A percentile compares a stretch with the other conserved stretches of the same genome.
phyloP scores from a whole-genome alignment of 257 asterid genomes.

The Ophiorrhiza pumila region DNA sequence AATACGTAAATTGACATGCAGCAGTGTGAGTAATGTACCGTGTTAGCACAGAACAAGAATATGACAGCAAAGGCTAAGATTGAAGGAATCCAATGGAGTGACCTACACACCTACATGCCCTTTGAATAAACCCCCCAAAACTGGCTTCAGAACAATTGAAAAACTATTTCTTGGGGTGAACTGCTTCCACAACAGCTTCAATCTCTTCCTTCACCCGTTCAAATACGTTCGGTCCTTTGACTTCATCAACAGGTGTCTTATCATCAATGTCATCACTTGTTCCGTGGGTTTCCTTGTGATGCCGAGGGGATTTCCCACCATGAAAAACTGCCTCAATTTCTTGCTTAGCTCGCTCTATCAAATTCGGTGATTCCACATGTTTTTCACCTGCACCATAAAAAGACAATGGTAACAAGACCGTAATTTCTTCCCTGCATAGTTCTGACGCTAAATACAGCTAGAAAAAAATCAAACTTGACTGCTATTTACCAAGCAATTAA shows the following conservation, averaged over 20 bases:
- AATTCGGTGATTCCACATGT: slow-evolving; percentile 32
- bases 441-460: not conserved
- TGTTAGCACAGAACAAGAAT: too few species aligned
- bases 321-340: slow-evolving; percentile 28
- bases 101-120: not conserved
- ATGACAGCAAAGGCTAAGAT: too few species aligned
- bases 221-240: slow-evolving; percentile 69
- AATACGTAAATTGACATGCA: too few species aligned
- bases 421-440: not conserved
- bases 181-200: slow-evolving; percentile 65
- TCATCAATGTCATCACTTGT: slow-evolving; percentile 58
- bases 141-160: not conserved
- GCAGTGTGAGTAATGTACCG: too few species aligned
- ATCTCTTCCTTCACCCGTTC: slow-evolving; percentile 80
- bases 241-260: slow-evolving; percentile 59
- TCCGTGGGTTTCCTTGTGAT: slow-evolving; percentile 82
- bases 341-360: slow-evolving; percentile 35
- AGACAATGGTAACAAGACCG: not conserved
- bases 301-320: slow-evolving; percentile 35
- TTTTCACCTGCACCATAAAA: slow-evolving; percentile 22
- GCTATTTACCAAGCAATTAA: not conserved
- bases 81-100: not conserved
- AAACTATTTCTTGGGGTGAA: slow-evolving; percentile 53
- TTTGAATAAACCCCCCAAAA: not conserved
- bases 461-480: not conserved